Evolutionary conservation across 345 rosid genomes (phyloP).

Genomic region (Raphanus raphanistrum): DNA sequence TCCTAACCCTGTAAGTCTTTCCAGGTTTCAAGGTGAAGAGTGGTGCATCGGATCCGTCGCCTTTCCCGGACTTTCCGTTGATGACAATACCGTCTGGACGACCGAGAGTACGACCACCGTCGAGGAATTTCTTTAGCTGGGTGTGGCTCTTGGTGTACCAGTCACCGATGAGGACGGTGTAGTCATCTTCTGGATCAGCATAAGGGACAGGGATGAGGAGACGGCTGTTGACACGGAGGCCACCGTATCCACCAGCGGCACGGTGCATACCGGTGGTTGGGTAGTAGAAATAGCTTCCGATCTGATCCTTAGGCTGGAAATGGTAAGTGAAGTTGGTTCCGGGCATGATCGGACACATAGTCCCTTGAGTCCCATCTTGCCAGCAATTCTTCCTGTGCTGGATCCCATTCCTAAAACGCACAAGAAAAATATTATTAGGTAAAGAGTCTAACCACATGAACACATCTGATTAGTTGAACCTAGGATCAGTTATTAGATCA

Average conservation of each 20-base stretch:
- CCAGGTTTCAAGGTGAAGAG: conserved; percentile 61
- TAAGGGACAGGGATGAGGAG: neutral
- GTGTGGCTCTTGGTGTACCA: conserved; percentile 45
- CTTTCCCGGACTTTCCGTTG: conserved; percentile 57
- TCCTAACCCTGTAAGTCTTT: conserved; percentile 56
- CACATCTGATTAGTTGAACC: too few species aligned
- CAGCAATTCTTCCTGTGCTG: conserved; percentile 85
- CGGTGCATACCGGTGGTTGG: conserved; percentile 53
- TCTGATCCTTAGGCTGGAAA: conserved; percentile 89
- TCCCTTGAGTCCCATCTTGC: conserved; percentile 74
- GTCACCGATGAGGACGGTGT: neutral
- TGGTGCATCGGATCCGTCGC: conserved; percentile 41
- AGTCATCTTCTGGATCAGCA: neutral
- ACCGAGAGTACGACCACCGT: conserved; percentile 53
- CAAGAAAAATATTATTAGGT: neutral
- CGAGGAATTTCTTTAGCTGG: conserved; percentile 43
- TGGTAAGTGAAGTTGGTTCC: conserved; percentile 72
- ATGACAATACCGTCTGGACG: conserved; percentile 60
- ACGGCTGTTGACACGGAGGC: conserved; percentile 4
- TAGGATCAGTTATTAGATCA: too few species aligned
- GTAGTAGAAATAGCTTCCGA: conserved; percentile 71
- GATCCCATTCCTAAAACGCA: conserved; percentile 54
- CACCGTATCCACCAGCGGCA: conserved; percentile 19
- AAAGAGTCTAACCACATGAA: neutral
- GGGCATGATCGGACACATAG: conserved; percentile 68